Base-by-base conservation (phyloP, 1,284 basidiomycete species). In the Phellinidium pouzarii region DNA sequence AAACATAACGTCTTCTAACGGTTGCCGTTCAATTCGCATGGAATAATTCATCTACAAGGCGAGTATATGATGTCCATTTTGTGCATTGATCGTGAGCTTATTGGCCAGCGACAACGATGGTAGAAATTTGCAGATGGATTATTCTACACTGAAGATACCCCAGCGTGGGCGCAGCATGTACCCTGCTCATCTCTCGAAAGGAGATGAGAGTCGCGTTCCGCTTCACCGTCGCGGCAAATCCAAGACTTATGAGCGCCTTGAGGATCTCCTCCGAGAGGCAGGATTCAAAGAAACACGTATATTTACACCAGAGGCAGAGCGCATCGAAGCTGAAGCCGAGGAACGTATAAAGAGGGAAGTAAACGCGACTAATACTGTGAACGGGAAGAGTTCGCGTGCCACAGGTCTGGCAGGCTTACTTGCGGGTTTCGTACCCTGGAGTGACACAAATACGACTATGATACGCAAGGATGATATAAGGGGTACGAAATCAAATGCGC, bases 261-360 rank as follows among this genome's bases (percentile, higher is more conserved):
- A 91, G 60, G 87, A 92, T 66, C 74, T 94, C 14, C 73, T 94
- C 20, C 75, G 80, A 50, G 86, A 91, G 64, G 89, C 89, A 0
- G 91, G 91, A 3, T 93, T 92, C 74, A 91, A 90, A 66, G 91
- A 93, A 65, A 92, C 90, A 0, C 76, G 91, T 27, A 76, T 94
- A 14, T 88, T 89, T 61, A 91, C 91, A 0, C 90, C 91, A 4
- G 88, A 92, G 66, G 71, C 75, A 0, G 87, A 91, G 59, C 75
- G 79, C 44, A 56, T 61, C 4, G 64, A 69, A 22, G 61, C 61
- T 7, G 59, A 62, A 4, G 60, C 66, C 36, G 62, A 66, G 26
- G 66, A 59, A 48, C 65, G 62, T 19, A 58, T 59, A 55, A 57
- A 53, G 60, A 58, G 66, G 59, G 60, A 62, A 50, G 59, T 63